Evolutionary conservation across 164 flowering plant genomes (phyloP), one percentile per base, ranked within the genome.

Genomic region (Magnolia kwangsiensis): DNA sequence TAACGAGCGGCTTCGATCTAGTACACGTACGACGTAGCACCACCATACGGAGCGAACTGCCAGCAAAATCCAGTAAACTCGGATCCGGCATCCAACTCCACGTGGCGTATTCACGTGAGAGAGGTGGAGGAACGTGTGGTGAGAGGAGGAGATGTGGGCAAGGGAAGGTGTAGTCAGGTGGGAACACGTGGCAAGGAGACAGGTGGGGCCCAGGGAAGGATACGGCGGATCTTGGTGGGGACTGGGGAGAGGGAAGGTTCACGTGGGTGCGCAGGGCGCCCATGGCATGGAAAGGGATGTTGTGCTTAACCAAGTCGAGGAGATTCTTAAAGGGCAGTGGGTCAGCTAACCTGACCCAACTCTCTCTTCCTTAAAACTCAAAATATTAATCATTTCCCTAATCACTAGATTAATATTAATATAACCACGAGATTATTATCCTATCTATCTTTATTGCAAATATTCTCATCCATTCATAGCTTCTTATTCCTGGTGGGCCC

Each of bases 191-290:
- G 67, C 37, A 10, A 21, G 27, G 4, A 51, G 23, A 7, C 16
- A 11, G 67, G 69, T 70, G 84, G 84, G 85, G 73, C 73, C 85
- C 85, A 74, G 64, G 1, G 2, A 0, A 1, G 77, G 90, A 88
- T 88, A 84, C 87, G 88, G 90, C 82, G 80, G 82, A 90, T 90
- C 90, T 51, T 19, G 50, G 85, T 88, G 84, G 90, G 93, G 90
- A 80, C 86, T 21, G 7, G 73, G 27, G 84, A 74, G 20, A 64
- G 72, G 72, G 79, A 64, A 8, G 50, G 59, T 85, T 89, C 91
- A 89, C 90, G 88, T 87, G 91, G 89, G 81, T 79, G 85, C 87
- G 69, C 77, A 69, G 75, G 67, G 27, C 13, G 9, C 37, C 29
- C 19, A 66, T 74, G 78, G 76, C 80, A 50, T 71, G 16, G 37